Percentiles rank a stretch among this genome's conserved stretches.
These are phyloP conservation scores for Calycina marina DNA, from an alignment of 2,329 filamentous ascomycete genomes.

Conservation along the genomic window DNA sequence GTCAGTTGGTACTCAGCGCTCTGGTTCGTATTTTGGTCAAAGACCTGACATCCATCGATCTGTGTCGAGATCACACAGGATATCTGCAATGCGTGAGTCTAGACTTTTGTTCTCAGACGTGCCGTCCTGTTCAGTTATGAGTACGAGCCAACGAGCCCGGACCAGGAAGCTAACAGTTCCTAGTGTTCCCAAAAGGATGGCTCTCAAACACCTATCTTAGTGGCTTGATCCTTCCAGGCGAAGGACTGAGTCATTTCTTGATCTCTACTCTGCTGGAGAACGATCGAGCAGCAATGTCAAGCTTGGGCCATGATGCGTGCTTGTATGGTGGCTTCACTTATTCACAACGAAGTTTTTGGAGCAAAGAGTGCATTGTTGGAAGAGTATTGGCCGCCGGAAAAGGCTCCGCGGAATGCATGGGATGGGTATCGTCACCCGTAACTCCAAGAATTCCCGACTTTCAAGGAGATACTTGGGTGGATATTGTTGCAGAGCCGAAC, in stretches of 20 bases:
- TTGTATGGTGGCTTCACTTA: conserved; percentile 52
- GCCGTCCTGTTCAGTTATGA: no score
- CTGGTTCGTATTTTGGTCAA: conserved; percentile 20
- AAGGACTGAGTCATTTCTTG: conserved; percentile 45
- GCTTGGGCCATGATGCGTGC: conserved; percentile 44
- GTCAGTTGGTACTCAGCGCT: conserved; percentile 17
- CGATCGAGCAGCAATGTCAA: conserved; percentile 42
- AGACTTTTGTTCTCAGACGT: no score
- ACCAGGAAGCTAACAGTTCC: no score
- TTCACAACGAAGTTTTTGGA: conserved; percentile 52
- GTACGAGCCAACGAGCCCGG: no score
- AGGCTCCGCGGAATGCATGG: conserved; percentile 50
- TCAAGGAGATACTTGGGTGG: conserved; percentile 39
- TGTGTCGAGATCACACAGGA: conserved; percentile 15
- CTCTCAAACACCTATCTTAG: conserved; percentile 54
- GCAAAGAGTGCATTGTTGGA: conserved; percentile 48
- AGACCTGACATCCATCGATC: conserved; percentile 13
- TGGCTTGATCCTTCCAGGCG: conserved; percentile 49
- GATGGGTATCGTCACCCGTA: conserved; percentile 50
- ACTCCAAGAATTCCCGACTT: no score
- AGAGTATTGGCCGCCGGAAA: conserved; percentile 48
- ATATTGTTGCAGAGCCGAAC: conserved; percentile 35
- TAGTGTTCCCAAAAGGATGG: conserved; percentile 46
- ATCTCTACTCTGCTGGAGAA: conserved; percentile 53
- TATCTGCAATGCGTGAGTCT: no score